Evolutionary conservation across 352 stramenopile species (phyloP), one percentile per base, ranked within the genome.

Genomic region (Peronospora destructor): DNA sequence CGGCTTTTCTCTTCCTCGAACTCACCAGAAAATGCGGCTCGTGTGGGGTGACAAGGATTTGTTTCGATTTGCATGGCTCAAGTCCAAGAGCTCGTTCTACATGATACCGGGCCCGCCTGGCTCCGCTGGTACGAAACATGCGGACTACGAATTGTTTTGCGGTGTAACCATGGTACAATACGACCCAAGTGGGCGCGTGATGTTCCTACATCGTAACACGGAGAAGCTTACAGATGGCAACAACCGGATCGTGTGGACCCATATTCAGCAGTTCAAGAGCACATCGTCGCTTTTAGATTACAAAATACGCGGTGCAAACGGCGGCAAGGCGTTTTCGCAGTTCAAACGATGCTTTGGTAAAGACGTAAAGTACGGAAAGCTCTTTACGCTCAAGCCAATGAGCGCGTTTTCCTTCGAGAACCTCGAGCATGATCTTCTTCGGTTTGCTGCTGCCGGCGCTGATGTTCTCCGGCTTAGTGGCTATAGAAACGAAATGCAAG

Each of bases 31-130:
- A 3, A 39, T 89, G 45, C 56, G 59, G 9, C 66, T 91, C 8
- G 67, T 87, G 30, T 90, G 76, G 76, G 81, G 81, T 10, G 81
- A 91, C 57, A 91, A 91, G 52, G 80, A 91, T 45, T 42, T 91
- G 4, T 91, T 90, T 49, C 78, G 81, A 12, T 76, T 91, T 13
- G 80, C 77, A 35, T 91, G 80, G 80, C 56, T 83, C 21, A 88
- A 87, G 56, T 82, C 75, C 2, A 68, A 83, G 14, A 84, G 60
- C 50, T 50, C 59, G 13, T 88, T 85, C 46, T 47, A 80, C 59
- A 84, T 87, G 61, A 79, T 84, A 12, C 12, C 51, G 21, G 51
- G 55, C 4, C 75, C 77, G 5, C 77, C 77, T 0, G 76, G 66
- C 0, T 63, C 74, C 0, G 80, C 73, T 0, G 78, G 78, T 7